Base-by-base conservation (phyloP, 495 filamentous ascomycete species). In the Physcia stellaris region DNA sequence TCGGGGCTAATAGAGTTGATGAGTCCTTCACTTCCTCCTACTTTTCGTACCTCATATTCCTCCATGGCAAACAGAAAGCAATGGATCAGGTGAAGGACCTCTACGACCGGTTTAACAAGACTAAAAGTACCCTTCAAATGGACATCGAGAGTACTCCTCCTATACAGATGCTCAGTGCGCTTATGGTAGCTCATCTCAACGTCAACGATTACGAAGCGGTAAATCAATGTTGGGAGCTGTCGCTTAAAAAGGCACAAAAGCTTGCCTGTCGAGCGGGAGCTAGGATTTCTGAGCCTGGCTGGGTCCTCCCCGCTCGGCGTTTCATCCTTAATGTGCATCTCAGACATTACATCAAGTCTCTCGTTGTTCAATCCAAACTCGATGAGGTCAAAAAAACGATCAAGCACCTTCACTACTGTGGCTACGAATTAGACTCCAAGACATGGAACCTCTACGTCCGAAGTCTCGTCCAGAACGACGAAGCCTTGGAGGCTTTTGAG, bases 211-310 rank as follows among this genome's bases (percentile, higher is more conserved):
- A 68, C 41, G 59, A 69, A 18, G 66, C 70, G 31, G 73, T 86
- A 19, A 67, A 70, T 34, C 52, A 69, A 40, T 79, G 66, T 27
- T 92, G 84, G 84, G 41, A 70, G 3, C 54, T 81, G 19, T 64
- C 72, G 4, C 58, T 78, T 21, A 45, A 60, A 19, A 62, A 67
- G 41, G 70, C 75, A 3, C 61, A 61, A 24, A 54, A 57, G 24
- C 50, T 70, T 35, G 68, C 60, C 9, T 47, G 40, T 19, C 48
- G 34, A 23, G 40, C 52, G 4, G 17, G 52, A 17, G 43, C 55
- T 3, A 32, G 55, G 22, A 43, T 22, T 16, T 52, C 44, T 1
- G 17, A 39, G 29, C 27, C 46, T 27, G 38, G 37, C 16, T 49
- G 55, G 23, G 64, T 80, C 16, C 53, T 73, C 6, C 60, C 66